phyloP scores from a whole-genome alignment of 179 eudicot species.

The Silene coronaria region DNA sequence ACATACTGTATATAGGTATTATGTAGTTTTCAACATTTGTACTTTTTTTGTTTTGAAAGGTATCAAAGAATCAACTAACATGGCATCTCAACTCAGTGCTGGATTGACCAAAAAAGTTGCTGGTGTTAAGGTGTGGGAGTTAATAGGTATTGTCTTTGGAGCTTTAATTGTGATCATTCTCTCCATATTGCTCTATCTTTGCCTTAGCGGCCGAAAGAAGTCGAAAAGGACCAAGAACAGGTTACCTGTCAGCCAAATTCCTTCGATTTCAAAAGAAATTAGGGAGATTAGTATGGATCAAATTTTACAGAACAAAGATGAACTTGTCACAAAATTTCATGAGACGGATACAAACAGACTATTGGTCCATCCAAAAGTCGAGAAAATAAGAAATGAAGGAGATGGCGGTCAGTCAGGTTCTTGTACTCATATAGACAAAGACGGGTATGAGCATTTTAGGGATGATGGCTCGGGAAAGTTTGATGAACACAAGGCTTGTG shows the following conservation, averaged over 20 bases:
- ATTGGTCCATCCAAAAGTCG: conserved; percentile 35
- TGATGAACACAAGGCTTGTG: conserved; percentile 20
- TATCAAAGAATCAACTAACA: conserved; percentile 14
- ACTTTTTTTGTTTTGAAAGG: conserved; percentile 20
- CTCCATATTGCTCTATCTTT: conserved; percentile 45
- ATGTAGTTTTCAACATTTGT: conserved; percentile 2
- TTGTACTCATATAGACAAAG: conserved; percentile 46
- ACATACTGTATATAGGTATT: background rate
- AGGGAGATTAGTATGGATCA: conserved; percentile 64
- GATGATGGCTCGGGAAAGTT: conserved; percentile 32
- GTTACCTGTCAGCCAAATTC: conserved; percentile 57
- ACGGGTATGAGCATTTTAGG: conserved; percentile 36
- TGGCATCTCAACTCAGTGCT: conserved; percentile 55
- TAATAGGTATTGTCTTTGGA: conserved; percentile 54
- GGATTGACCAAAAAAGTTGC: conserved; percentile 57
- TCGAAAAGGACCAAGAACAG: conserved; percentile 31
- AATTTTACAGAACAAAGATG: conserved; percentile 35
- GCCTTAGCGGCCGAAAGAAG: conserved; percentile 53
- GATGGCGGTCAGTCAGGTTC: conserved; percentile 44
- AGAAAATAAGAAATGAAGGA: conserved; percentile 42
- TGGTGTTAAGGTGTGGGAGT: conserved; percentile 68
- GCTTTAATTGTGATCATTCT: conserved; percentile 46
- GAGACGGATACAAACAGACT: conserved; percentile 57
- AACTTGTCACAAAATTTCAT: conserved; percentile 31
- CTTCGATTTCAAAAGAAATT: conserved; percentile 54